Conservation (phyloP, 139 green algal genomes). For the Limnomonas spitsbergensis region DNA sequence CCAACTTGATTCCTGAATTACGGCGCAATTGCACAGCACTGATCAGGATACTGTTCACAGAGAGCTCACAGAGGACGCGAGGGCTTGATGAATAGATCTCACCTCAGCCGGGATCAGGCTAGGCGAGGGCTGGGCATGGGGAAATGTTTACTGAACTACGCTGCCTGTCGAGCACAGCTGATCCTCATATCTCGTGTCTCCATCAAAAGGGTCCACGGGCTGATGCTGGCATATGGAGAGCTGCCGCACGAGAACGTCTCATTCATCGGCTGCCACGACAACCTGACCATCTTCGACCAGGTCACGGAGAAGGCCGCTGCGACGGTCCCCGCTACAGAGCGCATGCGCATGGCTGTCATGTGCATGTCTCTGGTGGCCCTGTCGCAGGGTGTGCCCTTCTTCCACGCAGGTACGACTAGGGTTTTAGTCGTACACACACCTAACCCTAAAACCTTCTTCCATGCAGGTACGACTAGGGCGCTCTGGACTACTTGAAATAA, state of each 20-base stretch:
- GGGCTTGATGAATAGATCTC: too few species aligned
- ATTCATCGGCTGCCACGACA: constrained; percentile 88
- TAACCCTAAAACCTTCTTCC: not conserved
- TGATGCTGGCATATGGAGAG: constrained; percentile 57
- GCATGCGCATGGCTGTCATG: constrained; percentile 61
- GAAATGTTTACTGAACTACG: too few species aligned
- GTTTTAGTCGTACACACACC: too few species aligned
- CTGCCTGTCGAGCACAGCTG: too few species aligned
- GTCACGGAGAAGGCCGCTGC: constrained; percentile 28
- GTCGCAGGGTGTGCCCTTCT: constrained; percentile 48
- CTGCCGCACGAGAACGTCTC: constrained; percentile 72
- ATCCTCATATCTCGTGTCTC: too few species aligned
- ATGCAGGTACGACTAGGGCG: not conserved
- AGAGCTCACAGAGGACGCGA: too few species aligned
- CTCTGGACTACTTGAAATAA: too few species aligned
- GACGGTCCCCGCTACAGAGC: constrained; percentile 40
- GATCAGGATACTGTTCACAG: too few species aligned
- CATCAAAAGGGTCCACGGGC: constrained; percentile 6
- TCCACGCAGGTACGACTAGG: constrained; percentile 29
- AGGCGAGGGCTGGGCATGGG: too few species aligned
- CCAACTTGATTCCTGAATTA: too few species aligned
- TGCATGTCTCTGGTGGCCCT: constrained; percentile 60
- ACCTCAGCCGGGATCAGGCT: too few species aligned
- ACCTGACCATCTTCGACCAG: constrained; percentile 83
- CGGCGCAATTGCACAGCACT: too few species aligned